phyloP scores from a whole-genome alignment of 129 eudicot species.

The Silybum marianum region DNA sequence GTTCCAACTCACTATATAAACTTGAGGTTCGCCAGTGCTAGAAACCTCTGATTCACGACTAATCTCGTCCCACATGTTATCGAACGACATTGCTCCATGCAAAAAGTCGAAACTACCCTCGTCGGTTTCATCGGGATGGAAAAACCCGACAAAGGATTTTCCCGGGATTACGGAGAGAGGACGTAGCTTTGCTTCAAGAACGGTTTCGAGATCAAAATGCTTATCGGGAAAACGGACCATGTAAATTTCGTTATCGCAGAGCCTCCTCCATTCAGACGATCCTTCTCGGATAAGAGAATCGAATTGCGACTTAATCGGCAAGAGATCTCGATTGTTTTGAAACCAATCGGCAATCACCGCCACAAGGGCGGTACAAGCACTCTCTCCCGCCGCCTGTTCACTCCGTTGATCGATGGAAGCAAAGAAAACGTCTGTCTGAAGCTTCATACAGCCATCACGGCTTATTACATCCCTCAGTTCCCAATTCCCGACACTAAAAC shows the following conservation, averaged over 20 bases:
- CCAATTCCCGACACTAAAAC: slow-evolving; percentile 91
- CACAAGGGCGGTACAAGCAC: slow-evolving; percentile 97
- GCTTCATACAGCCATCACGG: slow-evolving; percentile 89
- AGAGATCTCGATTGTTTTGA: slow-evolving; percentile 60
- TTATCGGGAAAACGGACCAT: slow-evolving; percentile 82
- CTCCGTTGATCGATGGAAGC: slow-evolving; percentile 97
- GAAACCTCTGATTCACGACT: slow-evolving; percentile 40
- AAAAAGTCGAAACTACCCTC: slow-evolving; percentile 81
- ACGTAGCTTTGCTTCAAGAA: slow-evolving; percentile 72
- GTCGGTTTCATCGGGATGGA: slow-evolving; percentile 69
- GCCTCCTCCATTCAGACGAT: slow-evolving; percentile 86
- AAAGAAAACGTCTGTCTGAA: slow-evolving; percentile 74
- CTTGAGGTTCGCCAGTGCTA: slow-evolving; percentile 37
- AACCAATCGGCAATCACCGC: slow-evolving; percentile 96
- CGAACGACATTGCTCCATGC: slow-evolving; percentile 96
- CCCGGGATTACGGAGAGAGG: slow-evolving; percentile 64
- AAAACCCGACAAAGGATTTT: slow-evolving; percentile 85
- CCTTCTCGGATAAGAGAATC: slow-evolving; percentile 93
- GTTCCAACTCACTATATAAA: slow-evolving; percentile 93
- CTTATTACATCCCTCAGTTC: slow-evolving; percentile 80
- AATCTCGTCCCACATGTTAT: slow-evolving; percentile 91
- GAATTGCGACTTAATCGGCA: slow-evolving; percentile 91
- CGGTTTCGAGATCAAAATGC: slow-evolving; percentile 94
- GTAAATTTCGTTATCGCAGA: slow-evolving; percentile 76
- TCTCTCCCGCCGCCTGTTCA: slow-evolving; percentile 93